phyloP scores from a whole-genome alignment of 2,329 filamentous ascomycete species.

The Venturia effusa region DNA sequence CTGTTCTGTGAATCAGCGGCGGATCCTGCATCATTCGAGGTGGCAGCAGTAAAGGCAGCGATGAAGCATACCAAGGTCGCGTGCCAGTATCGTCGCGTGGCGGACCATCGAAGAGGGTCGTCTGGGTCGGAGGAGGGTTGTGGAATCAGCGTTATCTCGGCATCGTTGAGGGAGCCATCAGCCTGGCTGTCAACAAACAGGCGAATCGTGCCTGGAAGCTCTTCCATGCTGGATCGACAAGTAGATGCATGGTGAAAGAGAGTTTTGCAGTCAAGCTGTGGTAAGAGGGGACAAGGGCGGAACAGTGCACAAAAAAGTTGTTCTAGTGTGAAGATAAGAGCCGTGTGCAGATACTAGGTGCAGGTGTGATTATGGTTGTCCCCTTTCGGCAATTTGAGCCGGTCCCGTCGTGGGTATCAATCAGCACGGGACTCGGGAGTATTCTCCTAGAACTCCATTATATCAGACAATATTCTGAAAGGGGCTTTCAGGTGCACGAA shows the following conservation, averaged over 20 bases:
- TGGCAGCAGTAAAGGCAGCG: slow-evolving; percentile 45
- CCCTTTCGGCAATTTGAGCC: not conserved
- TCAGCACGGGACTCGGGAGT: not conserved
- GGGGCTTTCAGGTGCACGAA: too few relatives aligned
- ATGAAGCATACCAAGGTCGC: slow-evolving; percentile 42
- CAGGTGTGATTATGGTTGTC: not conserved
- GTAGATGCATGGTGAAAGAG: not conserved
- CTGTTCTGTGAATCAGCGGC: slow-evolving; percentile 40
- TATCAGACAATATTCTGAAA: too few relatives aligned
- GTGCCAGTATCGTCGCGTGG: slow-evolving; percentile 25
- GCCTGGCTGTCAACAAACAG: slow-evolving; percentile 1
- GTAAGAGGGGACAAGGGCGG: not conserved
- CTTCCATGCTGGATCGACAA: not conserved
- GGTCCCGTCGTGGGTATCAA: not conserved
- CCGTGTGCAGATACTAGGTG: not conserved
- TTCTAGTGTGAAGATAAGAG: not conserved
- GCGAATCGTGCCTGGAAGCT: not conserved
- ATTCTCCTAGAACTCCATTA: too few relatives aligned
- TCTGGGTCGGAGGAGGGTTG: slow-evolving; percentile 1
- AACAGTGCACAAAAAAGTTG: not conserved
- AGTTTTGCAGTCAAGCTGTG: not conserved
- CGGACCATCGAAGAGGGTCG: slow-evolving; percentile 5
- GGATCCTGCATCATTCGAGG: slow-evolving; percentile 44
- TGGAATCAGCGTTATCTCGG: slow-evolving; percentile 3
- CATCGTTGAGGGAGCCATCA: not conserved